These are phyloP conservation scores for Xylaria arbuscula DNA, from an alignment of 2,329 filamentous ascomycete species.

Conservation along the genomic window DNA sequence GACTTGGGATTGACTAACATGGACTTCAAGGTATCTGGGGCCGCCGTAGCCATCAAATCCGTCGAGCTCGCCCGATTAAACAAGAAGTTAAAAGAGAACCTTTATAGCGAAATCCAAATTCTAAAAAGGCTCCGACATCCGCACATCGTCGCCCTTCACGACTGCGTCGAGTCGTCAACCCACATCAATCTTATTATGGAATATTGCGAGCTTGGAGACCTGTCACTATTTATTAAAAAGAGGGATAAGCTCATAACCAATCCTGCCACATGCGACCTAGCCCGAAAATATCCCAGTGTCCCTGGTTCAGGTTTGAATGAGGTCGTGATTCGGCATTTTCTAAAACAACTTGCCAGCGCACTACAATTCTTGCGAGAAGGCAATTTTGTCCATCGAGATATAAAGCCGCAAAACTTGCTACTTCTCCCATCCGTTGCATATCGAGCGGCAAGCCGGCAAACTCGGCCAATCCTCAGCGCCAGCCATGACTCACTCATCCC, in stretches of 20 bases:
- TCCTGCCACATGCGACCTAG: slow-evolving; percentile 87
- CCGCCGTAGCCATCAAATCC: slow-evolving; percentile 94
- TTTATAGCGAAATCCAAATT: slow-evolving; percentile 95
- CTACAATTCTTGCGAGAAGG: slow-evolving; percentile 86
- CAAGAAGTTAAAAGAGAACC: slow-evolving; percentile 95
- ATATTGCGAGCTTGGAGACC: slow-evolving; percentile 93
- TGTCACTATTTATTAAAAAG: slow-evolving; percentile 97
- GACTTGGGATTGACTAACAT: slow-evolving; percentile 39
- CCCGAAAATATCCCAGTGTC: slow-evolving; percentile 89
- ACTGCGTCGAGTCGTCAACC: slow-evolving; percentile 86
- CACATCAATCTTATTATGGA: slow-evolving; percentile 99
- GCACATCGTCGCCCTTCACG: slow-evolving; percentile 95
- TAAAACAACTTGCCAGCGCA: slow-evolving; percentile 93
- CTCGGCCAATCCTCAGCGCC: slow-evolving; percentile 77
- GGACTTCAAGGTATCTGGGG: slow-evolving; percentile 73
- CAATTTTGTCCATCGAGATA: slow-evolving; percentile 94
- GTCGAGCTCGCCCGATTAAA: slow-evolving; percentile 91
- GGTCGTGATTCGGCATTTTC: slow-evolving; percentile 94
- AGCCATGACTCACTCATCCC: slow-evolving; percentile 85
- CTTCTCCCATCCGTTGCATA: slow-evolving; percentile 85
- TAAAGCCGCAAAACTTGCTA: slow-evolving; percentile 96
- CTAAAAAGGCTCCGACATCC: slow-evolving; percentile 93
- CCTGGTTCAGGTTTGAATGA: slow-evolving; percentile 89
- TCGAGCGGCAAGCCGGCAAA: slow-evolving; percentile 68
- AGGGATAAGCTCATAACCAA: slow-evolving; percentile 82